phyloP scores from a whole-genome alignment of 78 protist species.

The Dictyostelium brefeldianum region DNA sequence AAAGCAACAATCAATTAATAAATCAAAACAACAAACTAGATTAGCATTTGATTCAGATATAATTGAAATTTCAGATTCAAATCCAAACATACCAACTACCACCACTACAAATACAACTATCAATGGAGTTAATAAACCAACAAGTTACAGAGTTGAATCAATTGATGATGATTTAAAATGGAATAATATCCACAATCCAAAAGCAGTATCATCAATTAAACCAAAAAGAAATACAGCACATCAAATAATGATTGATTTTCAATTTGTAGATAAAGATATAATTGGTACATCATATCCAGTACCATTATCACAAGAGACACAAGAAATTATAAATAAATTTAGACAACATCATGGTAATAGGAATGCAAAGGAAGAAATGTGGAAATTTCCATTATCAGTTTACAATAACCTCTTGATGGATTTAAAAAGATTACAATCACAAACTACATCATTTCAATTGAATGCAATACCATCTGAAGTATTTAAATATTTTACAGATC shows the following conservation, averaged over 20 bases:
- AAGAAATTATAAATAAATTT: constrained; percentile 1
- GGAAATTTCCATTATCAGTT: constrained; percentile 25
- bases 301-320: constrained; percentile 8
- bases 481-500: neutral
- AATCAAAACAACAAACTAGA: neutral
- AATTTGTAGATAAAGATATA: constrained; percentile 5
- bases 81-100: neutral
- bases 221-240: constrained; percentile 17
- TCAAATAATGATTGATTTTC: constrained; percentile 61
- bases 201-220: neutral
- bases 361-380: constrained; percentile 7
- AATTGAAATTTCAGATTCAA: neutral
- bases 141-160: constrained; percentile 1
- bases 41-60: constrained; percentile 5
- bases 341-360: neutral
- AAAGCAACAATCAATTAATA: neutral
- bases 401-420: neutral
- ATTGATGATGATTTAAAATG: neutral
- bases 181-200: neutral
- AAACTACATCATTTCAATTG: neutral
- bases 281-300: constrained; percentile 47
- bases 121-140: neutral
- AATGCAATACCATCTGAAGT: neutral
- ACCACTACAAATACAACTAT: neutral
- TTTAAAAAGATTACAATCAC: neutral